Conservation (phyloP, 805 yeast genomes). For the Lachancea lanzarotensis region DNA sequence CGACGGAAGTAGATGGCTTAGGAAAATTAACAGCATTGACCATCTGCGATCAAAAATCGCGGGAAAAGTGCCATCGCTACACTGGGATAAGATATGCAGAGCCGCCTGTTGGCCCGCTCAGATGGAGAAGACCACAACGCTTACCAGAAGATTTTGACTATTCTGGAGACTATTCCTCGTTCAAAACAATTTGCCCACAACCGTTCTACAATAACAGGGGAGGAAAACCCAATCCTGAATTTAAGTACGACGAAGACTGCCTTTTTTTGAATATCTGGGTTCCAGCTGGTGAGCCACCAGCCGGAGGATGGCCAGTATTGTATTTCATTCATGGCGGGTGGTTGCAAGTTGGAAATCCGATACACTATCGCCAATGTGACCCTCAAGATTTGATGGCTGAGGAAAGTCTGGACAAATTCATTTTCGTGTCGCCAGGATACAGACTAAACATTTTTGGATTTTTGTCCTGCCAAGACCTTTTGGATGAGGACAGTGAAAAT, state of each 20-base stretch:
- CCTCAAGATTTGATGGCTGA: slow-evolving; percentile 25
- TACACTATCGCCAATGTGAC: slow-evolving; percentile 20
- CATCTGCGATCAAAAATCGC: slow-evolving; percentile 10
- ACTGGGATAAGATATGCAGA: slow-evolving; percentile 33
- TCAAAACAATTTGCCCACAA: slow-evolving; percentile 36
- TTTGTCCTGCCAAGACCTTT: slow-evolving; percentile 34
- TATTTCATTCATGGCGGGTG: slow-evolving; percentile 41
- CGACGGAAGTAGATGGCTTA: slow-evolving; percentile 18
- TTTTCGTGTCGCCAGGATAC: slow-evolving; percentile 36
- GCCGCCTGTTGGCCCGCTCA: slow-evolving; percentile 28
- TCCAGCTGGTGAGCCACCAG: slow-evolving; percentile 33
- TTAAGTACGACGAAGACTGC: slow-evolving; percentile 31
- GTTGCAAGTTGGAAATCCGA: slow-evolving; percentile 34
- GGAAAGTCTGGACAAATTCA: slow-evolving; percentile 29
- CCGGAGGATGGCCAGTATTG: slow-evolving; percentile 39
- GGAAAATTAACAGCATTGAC: slow-evolving; percentile 31
- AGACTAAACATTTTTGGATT: slow-evolving; percentile 38
- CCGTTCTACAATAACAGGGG: slow-evolving; percentile 15
- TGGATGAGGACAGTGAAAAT: slow-evolving; percentile 30
- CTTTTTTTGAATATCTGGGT: slow-evolving; percentile 35
- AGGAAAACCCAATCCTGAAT: slow-evolving; percentile 25
- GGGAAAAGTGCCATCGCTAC: slow-evolving; percentile 20
- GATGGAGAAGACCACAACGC: slow-evolving; percentile 33
- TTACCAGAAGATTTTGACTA: slow-evolving; percentile 34
- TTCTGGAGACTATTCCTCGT: slow-evolving; percentile 34